phyloP scores from a whole-genome alignment of 1,284 basidiomycete genomes.

The Xanthoconium separans region DNA sequence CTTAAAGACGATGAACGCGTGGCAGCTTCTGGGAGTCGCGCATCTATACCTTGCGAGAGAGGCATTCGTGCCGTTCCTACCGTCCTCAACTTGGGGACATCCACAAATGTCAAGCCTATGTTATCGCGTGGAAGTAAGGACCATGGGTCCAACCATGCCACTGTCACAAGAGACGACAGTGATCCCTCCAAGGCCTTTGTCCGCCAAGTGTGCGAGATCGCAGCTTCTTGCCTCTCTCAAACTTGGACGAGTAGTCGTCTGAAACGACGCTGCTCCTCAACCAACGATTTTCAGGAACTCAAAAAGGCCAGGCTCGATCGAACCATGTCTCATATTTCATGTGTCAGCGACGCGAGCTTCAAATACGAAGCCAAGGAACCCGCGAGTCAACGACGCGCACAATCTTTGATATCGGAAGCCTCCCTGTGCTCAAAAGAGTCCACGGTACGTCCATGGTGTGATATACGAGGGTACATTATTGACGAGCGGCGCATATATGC shows the following conservation, averaged over 20 bases:
- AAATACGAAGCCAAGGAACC: constrained; percentile 23
- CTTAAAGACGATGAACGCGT: not conserved
- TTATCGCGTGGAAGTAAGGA: not conserved
- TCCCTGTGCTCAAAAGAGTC: constrained; percentile 12
- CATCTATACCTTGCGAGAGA: not conserved
- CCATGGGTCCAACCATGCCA: not conserved
- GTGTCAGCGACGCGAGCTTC: not conserved
- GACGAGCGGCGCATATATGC: constrained; percentile 7
- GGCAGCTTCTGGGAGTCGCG: not conserved
- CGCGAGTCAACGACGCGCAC: constrained; percentile 32
- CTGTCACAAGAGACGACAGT: not conserved
- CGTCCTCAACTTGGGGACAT: not conserved
- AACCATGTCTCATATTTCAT: constrained; percentile 1
- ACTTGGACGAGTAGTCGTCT: not conserved
- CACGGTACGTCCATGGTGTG: constrained; percentile 6
- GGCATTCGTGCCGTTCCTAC: not conserved
- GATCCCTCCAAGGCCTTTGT: not conserved
- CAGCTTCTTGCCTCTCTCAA: not conserved
- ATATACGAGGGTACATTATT: not conserved
- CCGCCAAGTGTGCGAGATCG: not conserved
- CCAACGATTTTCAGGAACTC: not conserved
- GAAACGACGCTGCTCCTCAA: constrained; percentile 21
- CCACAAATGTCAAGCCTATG: not conserved
- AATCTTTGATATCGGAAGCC: constrained; percentile 23
- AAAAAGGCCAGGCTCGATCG: constrained; percentile 24